phyloP scores from a whole-genome alignment of 352 stramenopile species.

The Elongisporangium undulatum region DNA sequence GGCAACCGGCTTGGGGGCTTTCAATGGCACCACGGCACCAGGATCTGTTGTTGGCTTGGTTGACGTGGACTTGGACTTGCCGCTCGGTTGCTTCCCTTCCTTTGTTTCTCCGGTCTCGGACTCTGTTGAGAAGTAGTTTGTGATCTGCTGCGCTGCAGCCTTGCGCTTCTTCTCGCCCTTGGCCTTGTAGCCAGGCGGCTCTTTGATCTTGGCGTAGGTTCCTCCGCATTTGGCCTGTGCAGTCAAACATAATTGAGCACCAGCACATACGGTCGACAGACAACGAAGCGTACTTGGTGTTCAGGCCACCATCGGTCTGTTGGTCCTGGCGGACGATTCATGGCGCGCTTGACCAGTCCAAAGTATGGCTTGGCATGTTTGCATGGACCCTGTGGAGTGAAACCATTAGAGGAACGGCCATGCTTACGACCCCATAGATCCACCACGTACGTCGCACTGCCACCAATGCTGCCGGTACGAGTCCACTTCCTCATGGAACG shows the following conservation, averaged over 20 bases:
- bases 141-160: constrained; percentile 18
- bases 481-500: constrained; percentile 88
- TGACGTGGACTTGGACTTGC: constrained; percentile 3
- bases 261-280: no score
- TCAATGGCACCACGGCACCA: neutral
- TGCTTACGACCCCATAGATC: neutral
- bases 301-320: constrained; percentile 72
- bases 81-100: constrained; percentile 15
- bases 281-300: constrained; percentile 27
- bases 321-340: constrained; percentile 80
- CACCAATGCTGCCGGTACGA: constrained; percentile 82
- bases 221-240: constrained; percentile 57
- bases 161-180: constrained; percentile 60
- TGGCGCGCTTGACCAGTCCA: constrained; percentile 80
- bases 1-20: constrained; percentile 4
- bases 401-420: constrained; percentile 1
- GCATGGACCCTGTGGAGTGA: constrained; percentile 49
- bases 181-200: constrained; percentile 46
- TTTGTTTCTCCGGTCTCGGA: constrained; percentile 12
- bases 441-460: constrained; percentile 66
- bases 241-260: neutral
- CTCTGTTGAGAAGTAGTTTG: constrained; percentile 19
- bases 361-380: constrained; percentile 60
- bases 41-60: constrained; percentile 1
- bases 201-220: constrained; percentile 69